Evolutionary conservation across 83 land plant genomes (phyloP).

Genomic region (Picea mariana): DNA sequence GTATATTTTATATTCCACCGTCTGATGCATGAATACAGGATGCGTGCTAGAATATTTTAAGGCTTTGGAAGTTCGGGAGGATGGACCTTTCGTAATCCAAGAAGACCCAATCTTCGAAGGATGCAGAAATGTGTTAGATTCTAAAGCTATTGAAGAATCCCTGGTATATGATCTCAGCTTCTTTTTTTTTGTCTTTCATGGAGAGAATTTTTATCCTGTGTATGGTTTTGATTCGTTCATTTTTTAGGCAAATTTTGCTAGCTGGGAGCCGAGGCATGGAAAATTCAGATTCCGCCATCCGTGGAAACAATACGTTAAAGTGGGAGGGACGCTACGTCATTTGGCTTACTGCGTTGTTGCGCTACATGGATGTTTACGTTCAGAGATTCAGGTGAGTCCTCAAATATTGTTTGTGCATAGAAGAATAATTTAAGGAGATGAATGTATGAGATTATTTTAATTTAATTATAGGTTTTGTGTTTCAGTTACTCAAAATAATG

Average conservation of each 20-base stretch:
- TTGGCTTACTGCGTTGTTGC: constrained; percentile 71
- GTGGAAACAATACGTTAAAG: constrained; percentile 70
- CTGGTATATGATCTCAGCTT: constrained; percentile 31
- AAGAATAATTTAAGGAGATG: no score
- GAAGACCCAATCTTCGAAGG: background rate
- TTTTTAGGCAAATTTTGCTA: constrained; percentile 68
- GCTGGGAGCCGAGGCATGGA: constrained; percentile 84
- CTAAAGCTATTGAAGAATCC: constrained; percentile 54
- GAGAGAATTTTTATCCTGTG: no score
- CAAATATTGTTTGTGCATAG: no score
- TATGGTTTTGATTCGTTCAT: background rate
- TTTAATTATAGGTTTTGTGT: no score
- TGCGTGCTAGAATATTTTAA: constrained; percentile 18
- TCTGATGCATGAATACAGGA: background rate
- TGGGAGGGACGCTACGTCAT: constrained; percentile 63
- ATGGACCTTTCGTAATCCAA: no score
- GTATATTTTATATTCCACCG: background rate
- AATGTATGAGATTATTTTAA: no score
- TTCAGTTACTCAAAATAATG: no score
- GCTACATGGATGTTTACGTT: constrained; percentile 72
- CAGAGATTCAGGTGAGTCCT: constrained; percentile 70
- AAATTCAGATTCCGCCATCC: constrained; percentile 54
- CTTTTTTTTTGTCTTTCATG: no score
- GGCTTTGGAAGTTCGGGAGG: no score
- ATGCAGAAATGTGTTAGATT: constrained; percentile 42